Conservation (phyloP, 139 green algal species). For the Micromonas commoda region DNA sequence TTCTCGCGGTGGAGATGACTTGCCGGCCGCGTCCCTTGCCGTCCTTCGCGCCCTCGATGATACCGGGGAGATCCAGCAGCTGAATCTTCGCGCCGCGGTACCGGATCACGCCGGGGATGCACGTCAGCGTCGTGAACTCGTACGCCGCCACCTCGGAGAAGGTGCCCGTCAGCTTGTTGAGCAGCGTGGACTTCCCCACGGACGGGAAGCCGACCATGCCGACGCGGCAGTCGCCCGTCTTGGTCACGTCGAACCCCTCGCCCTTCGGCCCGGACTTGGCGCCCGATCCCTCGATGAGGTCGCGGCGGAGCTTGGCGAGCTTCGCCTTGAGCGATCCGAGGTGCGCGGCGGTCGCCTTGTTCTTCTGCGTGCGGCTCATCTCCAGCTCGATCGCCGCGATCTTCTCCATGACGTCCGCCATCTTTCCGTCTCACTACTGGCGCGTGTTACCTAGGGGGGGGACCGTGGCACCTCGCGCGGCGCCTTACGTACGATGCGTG, state of each 20-base stretch:
- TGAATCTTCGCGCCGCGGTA: constrained; percentile 75
- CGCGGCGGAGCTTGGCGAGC: constrained; percentile 89
- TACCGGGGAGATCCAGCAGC: constrained; percentile 93
- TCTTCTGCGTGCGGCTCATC: constrained; percentile 99
- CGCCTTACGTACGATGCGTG: background rate
- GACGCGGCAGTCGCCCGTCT: constrained; percentile 91
- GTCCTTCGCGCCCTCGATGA: constrained; percentile 98
- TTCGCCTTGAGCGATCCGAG: constrained; percentile 95
- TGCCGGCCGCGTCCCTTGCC: constrained; percentile 83
- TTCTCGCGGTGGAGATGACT: constrained; percentile 92
- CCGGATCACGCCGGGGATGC: constrained; percentile 85
- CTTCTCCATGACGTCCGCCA: constrained; percentile 29
- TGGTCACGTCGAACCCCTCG: constrained; percentile 93
- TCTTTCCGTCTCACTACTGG: too few relatives aligned
- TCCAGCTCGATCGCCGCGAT: constrained; percentile 44
- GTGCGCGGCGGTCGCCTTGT: constrained; percentile 90
- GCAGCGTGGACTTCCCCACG: constrained; percentile 95
- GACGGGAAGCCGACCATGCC: constrained; percentile 95
- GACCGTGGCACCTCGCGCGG: background rate
- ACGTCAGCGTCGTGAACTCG: constrained; percentile 98
- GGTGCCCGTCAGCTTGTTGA: constrained; percentile 96
- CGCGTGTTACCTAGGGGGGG: too few relatives aligned
- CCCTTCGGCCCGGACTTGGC: constrained; percentile 57
- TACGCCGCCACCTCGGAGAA: constrained; percentile 89
- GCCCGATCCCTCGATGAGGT: constrained; percentile 81